Percentiles rank a stretch among this genome's conserved stretches.
Evolutionary conservation across 306 rosid genomes (phyloP).

Genomic region (Glycine tomentella): DNA sequence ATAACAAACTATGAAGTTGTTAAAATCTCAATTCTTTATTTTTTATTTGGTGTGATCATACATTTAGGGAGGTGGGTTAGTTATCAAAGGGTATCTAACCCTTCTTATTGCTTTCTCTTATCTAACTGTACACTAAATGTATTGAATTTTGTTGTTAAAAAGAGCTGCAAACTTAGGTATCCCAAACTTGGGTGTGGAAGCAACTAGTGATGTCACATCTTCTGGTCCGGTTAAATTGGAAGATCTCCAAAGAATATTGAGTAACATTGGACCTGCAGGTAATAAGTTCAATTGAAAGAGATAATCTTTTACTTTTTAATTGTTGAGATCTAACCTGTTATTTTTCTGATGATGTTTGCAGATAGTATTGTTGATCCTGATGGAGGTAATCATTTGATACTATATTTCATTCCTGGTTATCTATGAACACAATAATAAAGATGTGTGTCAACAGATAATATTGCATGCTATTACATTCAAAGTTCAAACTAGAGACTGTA

Average conservation of each 20-base stretch:
- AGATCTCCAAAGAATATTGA: constrained; percentile 88
- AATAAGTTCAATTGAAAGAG: constrained; percentile 26
- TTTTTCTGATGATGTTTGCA: constrained; percentile 57
- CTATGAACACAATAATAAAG: constrained; percentile 1
- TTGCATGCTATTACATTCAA: constrained; percentile 37
- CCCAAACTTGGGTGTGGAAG: constrained; percentile 70
- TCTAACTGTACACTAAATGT: constrained; percentile 32
- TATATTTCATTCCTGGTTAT: constrained; percentile 25
- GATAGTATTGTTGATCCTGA: constrained; percentile 76
- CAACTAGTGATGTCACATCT: constrained; percentile 65
- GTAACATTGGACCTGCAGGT: constrained; percentile 86
- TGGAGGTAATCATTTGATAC: constrained; percentile 67
- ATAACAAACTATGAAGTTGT: background rate
- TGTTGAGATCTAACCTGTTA: constrained; percentile 49
- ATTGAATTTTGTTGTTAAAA: background rate
- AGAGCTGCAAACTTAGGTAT: constrained; percentile 65
- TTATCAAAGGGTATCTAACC: constrained; percentile 21
- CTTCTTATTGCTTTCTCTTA: background rate
- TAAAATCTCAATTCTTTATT: background rate
- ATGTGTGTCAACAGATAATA: constrained; percentile 29
- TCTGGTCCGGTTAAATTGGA: constrained; percentile 86
- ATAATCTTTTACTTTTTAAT: constrained; percentile 5
- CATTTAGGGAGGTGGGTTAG: constrained; percentile 9
- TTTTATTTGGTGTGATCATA: constrained; percentile 33
- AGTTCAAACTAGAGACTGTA: constrained; percentile 16